These are phyloP conservation scores for Solanum lignicaule DNA, from an alignment of 257 asterid species.

Conservation along the genomic window DNA sequence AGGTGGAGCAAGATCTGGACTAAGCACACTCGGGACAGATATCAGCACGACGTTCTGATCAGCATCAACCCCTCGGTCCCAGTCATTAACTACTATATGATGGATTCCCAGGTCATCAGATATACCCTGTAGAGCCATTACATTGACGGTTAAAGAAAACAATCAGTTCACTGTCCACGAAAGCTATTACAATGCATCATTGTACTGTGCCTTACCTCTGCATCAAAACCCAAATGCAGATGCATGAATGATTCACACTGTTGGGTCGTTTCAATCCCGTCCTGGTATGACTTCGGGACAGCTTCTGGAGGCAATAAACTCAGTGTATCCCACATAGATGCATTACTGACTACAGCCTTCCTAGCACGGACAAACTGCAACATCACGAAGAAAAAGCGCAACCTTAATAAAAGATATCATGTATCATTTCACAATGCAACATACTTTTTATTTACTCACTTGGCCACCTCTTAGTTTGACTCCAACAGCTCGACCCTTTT, in stretches of 20 bases:
- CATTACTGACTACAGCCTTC: constrained; percentile 91
- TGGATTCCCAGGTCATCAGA: constrained; percentile 82
- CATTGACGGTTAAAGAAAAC: neutral
- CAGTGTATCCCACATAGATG: constrained; percentile 96
- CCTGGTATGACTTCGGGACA: constrained; percentile 55
- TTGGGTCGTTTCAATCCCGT: constrained; percentile 51
- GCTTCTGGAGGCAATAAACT: constrained; percentile 59
- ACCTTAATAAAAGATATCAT: neutral
- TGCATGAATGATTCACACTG: constrained; percentile 98
- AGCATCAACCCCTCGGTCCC: constrained; percentile 93
- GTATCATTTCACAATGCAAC: neutral
- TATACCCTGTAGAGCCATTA: constrained; percentile 37
- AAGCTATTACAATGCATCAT: neutral
- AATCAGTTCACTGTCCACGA: neutral
- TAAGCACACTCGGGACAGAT: constrained; percentile 76
- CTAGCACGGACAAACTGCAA: constrained; percentile 75
- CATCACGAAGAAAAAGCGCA: neutral
- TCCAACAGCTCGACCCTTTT: constrained; percentile 82
- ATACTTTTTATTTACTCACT: constrained; percentile 31
- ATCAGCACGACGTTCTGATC: constrained; percentile 90
- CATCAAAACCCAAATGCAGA: constrained; percentile 89
- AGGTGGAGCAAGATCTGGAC: constrained; percentile 82
- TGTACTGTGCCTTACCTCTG: constrained; percentile 37
- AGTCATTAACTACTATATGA: constrained; percentile 87
- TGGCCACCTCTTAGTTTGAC: constrained; percentile 85